Conservation (phyloP, 202 grass and related monocot species). For the Carex sylvatica region DNA sequence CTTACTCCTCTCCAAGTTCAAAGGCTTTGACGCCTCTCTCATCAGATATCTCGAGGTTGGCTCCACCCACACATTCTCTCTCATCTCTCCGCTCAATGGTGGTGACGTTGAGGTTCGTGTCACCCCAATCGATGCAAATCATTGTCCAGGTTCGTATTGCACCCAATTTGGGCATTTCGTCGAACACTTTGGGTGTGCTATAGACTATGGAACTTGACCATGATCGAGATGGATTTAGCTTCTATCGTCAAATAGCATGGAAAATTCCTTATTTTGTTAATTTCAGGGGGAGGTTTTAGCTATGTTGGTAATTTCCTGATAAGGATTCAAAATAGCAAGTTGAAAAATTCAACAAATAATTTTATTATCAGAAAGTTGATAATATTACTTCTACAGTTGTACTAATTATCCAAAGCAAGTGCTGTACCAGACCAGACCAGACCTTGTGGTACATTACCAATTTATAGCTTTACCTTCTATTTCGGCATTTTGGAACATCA, state of each 20-base stretch:
- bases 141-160: slow-evolving; percentile 52
- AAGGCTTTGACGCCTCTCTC: slow-evolving; percentile 64
- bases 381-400: not conserved
- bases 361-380: not conserved
- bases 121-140: slow-evolving; percentile 68
- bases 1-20: slow-evolving; percentile 63
- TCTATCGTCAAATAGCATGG: not conserved
- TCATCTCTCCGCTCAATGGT: slow-evolving; percentile 31
- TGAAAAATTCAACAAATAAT: not conserved
- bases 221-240: not conserved
- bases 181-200: not conserved
- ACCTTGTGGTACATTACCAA: not conserved
- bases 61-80: slow-evolving; percentile 30
- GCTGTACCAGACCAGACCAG: not conserved
- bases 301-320: not conserved
- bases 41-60: slow-evolving; percentile 45
- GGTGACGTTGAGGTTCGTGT: slow-evolving; percentile 39
- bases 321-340: too few species aligned
- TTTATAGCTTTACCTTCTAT: too few species aligned
- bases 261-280: not conserved
- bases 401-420: not conserved
- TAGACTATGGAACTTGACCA: not conserved
- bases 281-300: not conserved
- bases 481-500: too few species aligned
- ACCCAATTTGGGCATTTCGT: not conserved